phyloP scores from a whole-genome alignment of 129 eudicot genomes.

The Escallonia rubra region DNA sequence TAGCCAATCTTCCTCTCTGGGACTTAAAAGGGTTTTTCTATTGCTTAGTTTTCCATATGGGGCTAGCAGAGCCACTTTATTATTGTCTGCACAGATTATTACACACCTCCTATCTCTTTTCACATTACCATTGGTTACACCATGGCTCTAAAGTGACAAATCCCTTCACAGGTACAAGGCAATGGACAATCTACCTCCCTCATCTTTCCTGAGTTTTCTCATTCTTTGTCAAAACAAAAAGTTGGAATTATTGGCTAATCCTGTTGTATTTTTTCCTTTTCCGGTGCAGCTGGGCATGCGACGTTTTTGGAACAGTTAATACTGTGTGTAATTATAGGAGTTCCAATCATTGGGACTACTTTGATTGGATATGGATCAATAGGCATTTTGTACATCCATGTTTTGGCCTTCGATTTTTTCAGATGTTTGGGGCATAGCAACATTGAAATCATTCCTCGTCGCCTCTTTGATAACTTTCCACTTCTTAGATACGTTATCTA shows the following conservation, averaged over 20 bases:
- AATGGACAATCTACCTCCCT: not conserved
- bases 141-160: constrained; percentile 61
- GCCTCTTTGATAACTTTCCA: constrained; percentile 35
- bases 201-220: too few species aligned
- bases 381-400: constrained; percentile 45
- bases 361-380: constrained; percentile 67
- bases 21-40: constrained; percentile 41
- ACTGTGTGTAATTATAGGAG: constrained; percentile 55
- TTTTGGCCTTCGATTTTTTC: constrained; percentile 65
- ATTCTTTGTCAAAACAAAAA: too few species aligned
- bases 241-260: not conserved
- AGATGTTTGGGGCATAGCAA: constrained; percentile 77
- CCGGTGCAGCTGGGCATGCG: constrained; percentile 67
- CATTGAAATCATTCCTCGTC: constrained; percentile 56
- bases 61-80: constrained; percentile 62
- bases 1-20: constrained; percentile 57
- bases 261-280: constrained; percentile 1
- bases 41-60: constrained; percentile 54
- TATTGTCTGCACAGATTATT: constrained; percentile 65
- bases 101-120: constrained; percentile 43
- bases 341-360: constrained; percentile 57
- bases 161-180: constrained; percentile 29
- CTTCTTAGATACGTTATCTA: constrained; percentile 45
- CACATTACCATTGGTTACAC: constrained; percentile 70
- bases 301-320: constrained; percentile 71